phyloP scores from a whole-genome alignment of 106 monocot genomes.

The Phalaenopsis aphrodite region DNA sequence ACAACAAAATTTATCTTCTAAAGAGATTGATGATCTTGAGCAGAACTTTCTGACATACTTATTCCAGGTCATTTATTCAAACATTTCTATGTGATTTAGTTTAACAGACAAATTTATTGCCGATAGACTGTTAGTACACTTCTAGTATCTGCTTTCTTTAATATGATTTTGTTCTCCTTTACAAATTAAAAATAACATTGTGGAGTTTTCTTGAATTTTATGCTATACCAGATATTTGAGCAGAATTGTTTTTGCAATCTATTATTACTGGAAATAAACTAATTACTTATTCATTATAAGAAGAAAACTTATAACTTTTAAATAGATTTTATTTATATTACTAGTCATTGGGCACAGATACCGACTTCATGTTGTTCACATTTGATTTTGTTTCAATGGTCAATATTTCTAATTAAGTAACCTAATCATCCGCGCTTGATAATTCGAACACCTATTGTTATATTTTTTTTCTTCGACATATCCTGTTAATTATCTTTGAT shows the following conservation, averaged over 20 bases:
- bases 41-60: constrained; percentile 52
- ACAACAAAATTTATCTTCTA: constrained; percentile 37
- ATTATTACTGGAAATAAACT: neutral
- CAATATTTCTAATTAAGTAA: no score
- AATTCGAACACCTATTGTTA: no score
- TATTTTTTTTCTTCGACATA: no score
- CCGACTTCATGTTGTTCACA: neutral
- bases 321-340: neutral
- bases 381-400: no score
- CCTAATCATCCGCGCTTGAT: no score
- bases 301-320: neutral
- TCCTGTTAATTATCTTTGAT: no score
- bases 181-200: neutral
- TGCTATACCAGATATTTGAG: neutral
- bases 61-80: constrained; percentile 40
- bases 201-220: neutral
- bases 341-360: neutral
- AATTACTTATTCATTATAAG: neutral
- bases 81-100: neutral
- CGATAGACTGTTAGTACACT: neutral
- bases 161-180: neutral
- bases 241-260: neutral
- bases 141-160: neutral
- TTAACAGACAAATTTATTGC: neutral
- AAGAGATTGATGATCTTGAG: constrained; percentile 62